Evolutionary conservation across 176 grass and related monocot species (phyloP).

Genomic region (Tillandsia leiboldiana): DNA sequence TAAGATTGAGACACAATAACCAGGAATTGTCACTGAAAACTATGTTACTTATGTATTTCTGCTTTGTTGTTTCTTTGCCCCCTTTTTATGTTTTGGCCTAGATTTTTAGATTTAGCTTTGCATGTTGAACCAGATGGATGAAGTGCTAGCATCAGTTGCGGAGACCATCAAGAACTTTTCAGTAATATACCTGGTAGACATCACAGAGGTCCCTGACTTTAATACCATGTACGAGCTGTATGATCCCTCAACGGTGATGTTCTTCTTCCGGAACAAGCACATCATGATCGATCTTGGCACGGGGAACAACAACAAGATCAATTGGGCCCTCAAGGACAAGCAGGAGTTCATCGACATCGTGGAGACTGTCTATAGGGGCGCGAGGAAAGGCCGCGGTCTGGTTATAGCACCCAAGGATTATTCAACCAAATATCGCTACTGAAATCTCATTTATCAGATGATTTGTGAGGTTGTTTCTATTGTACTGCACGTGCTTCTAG

Average conservation of each 20-base stretch:
- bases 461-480: not conserved
- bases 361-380: constrained; percentile 86
- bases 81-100: not conserved
- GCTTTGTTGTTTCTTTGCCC: not conserved
- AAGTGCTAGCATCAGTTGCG: constrained; percentile 55
- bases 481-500: not conserved
- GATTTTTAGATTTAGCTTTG: not conserved
- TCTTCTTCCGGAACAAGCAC: constrained; percentile 95
- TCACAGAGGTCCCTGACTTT: constrained; percentile 75
- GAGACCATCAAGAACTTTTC: constrained; percentile 97
- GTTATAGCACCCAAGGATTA: constrained; percentile 92
- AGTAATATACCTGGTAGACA: constrained; percentile 72
- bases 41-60: no score
- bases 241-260: constrained; percentile 81
- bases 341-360: constrained; percentile 90
- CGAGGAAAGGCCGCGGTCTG: constrained; percentile 63
- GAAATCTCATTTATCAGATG: not conserved
- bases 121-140: constrained; percentile 61
- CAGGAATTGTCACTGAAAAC: no score
- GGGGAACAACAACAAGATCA: constrained; percentile 96
- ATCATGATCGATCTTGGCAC: constrained; percentile 99
- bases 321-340: constrained; percentile 92
- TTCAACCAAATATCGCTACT: constrained; percentile 89
- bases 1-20: no score
- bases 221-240: constrained; percentile 95